These are phyloP conservation scores for Silene uniflora DNA, from an alignment of 148 eudicot species.

Conservation along the genomic window DNA sequence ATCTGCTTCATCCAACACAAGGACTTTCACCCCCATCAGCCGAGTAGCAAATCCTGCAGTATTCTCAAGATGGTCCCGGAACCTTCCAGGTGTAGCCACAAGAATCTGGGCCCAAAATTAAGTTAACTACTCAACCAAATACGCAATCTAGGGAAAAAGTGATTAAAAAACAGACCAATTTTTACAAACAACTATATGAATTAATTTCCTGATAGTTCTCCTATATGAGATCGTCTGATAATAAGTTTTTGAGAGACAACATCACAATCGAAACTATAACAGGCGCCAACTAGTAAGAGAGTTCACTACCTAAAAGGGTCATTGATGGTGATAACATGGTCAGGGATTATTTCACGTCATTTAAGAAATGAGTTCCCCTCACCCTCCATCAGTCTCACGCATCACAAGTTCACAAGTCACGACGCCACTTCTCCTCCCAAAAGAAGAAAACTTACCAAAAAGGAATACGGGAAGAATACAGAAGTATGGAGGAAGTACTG, in stretches of 20 bases:
- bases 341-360: too few species aligned
- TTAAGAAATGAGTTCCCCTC: too few species aligned
- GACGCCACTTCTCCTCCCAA: too few species aligned
- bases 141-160: background rate
- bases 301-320: too few species aligned
- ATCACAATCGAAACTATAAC: background rate
- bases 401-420: too few species aligned
- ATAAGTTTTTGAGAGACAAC: background rate
- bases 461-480: too few species aligned
- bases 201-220: background rate
- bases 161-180: background rate
- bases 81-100: conserved; percentile 97
- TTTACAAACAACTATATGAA: background rate
- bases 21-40: conserved; percentile 89
- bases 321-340: too few species aligned
- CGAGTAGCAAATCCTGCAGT: conserved; percentile 88
- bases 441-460: too few species aligned
- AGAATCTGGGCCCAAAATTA: conserved; percentile 56
- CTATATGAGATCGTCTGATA: background rate
- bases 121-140: conserved; percentile 16
- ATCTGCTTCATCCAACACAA: conserved; percentile 98
- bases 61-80: conserved; percentile 84
- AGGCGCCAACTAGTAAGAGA: background rate
- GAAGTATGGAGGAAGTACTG: too few species aligned
- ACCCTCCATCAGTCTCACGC: too few species aligned